Base-by-base conservation (phyloP, 257 asterid species). In the Jacaranda mimosifolia region DNA sequence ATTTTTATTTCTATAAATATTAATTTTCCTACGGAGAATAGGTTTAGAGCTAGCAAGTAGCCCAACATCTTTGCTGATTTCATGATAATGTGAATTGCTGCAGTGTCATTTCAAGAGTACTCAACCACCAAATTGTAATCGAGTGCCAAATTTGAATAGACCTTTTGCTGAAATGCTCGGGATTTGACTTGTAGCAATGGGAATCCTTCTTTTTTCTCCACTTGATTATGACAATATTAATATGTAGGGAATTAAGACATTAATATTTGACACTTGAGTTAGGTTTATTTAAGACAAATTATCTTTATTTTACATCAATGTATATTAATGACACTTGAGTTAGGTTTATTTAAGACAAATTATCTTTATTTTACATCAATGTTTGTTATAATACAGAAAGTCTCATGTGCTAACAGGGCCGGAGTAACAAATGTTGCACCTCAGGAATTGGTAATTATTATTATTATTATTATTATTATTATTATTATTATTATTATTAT, bases 361-460 rank as follows among this genome's bases (percentile, higher is more conserved):
- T 43, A 9, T 74, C 48, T 45, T 45, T 15, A 4, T 38, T 52
- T 2, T 5, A 36, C 9, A n/a, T 45, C 19, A 57, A 42, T 69
- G 21, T 51, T 64, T n/a, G 39, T 65, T 51, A 38, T n/a, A 40
- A 38, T 19, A 9, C 70, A 11, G 26, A 11, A 18, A 21, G 45
- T 51, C 68, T 67, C 48, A 42, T 9, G 66, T 76, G 36, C 21
- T 60, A 75, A 76, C 69, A 55, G 62, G 72, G 35, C 52, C 67
- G 57, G 26, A 40, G 75, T 52, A 43, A 21, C 60, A 56, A 68
- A 42, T 57, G 52, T 57, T 65, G 72, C 74, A 48, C 71, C 10
- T 17, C 15, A 11, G 52, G 55, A 53, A 36, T 49, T 65, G 38
- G 65, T 52, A 45, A n/a, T 48, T 10, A 7, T 68, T 42, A 77